Evolutionary conservation across 345 rosid genomes (phyloP).

Genomic region (Gossypium rotundifolium): DNA sequence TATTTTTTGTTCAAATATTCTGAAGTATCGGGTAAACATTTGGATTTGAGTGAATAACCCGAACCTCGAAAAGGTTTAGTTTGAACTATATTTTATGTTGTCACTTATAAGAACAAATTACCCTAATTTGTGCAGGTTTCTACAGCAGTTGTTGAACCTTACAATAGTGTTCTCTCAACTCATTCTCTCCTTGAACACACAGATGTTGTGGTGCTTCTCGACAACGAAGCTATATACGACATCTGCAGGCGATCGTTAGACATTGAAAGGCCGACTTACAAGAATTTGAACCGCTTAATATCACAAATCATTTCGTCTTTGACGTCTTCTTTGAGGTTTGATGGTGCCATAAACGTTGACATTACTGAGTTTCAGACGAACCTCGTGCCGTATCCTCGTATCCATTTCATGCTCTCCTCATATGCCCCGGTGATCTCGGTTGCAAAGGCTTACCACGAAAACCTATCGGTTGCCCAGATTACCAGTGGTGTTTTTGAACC

Average conservation of each 20-base stretch:
- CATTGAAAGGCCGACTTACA: constrained; percentile 71
- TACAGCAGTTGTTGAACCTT: constrained; percentile 81
- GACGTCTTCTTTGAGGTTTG: constrained; percentile 74
- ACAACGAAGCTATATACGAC: constrained; percentile 80
- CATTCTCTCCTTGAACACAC: constrained; percentile 85
- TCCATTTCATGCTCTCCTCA: constrained; percentile 85
- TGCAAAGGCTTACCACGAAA: constrained; percentile 76
- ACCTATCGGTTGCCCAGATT: constrained; percentile 66
- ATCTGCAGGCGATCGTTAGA: constrained; percentile 76
- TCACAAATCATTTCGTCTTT: constrained; percentile 72
- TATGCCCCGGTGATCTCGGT: constrained; percentile 78
- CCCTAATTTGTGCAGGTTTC: constrained; percentile 49
- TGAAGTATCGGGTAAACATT: too few relatives aligned
- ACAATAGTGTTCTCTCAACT: constrained; percentile 75
- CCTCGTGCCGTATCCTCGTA: constrained; percentile 77
- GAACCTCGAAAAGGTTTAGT: too few relatives aligned
- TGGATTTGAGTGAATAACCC: too few relatives aligned
- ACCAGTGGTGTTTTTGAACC: constrained; percentile 80
- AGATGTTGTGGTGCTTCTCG: constrained; percentile 69
- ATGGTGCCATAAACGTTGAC: constrained; percentile 82
- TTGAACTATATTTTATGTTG: too few relatives aligned
- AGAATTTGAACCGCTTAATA: constrained; percentile 69
- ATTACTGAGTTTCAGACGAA: constrained; percentile 76
- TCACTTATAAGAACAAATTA: neutral
- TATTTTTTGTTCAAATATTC: too few relatives aligned